Evolutionary conservation across 2,329 filamentous ascomycete genomes (phyloP).

Genomic region (Nannizziopsis arthrosporioides): DNA sequence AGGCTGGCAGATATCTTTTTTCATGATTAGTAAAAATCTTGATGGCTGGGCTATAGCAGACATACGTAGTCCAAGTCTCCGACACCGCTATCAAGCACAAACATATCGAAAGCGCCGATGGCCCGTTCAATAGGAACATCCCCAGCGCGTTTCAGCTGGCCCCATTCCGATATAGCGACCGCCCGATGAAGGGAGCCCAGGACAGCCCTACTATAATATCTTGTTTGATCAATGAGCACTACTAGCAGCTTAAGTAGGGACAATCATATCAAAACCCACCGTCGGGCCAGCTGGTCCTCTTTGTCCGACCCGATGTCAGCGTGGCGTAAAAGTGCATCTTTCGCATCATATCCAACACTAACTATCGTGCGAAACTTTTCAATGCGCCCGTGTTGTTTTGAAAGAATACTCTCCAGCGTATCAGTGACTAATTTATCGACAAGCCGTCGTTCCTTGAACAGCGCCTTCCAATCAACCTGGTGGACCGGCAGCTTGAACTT

Average conservation of each 20-base stretch:
- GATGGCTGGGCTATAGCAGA: background rate
- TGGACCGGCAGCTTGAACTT: slow-evolving; percentile 45
- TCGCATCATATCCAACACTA: slow-evolving; percentile 69
- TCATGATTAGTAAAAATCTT: background rate
- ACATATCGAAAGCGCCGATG: slow-evolving; percentile 78
- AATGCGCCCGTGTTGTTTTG: slow-evolving; percentile 58
- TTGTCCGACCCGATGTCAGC: slow-evolving; percentile 46
- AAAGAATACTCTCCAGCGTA: slow-evolving; percentile 57
- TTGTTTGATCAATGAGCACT: slow-evolving; percentile 23
- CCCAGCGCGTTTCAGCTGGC: slow-evolving; percentile 41
- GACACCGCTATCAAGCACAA: slow-evolving; percentile 60
- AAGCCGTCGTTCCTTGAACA: slow-evolving; percentile 49
- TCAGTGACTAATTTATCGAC: slow-evolving; percentile 43
- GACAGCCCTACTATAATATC: slow-evolving; percentile 63
- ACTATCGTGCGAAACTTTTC: slow-evolving; percentile 60
- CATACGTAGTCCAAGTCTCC: slow-evolving; percentile 64
- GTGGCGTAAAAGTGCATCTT: slow-evolving; percentile 66
- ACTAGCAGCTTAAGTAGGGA: slow-evolving; percentile 14
- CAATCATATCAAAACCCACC: slow-evolving; percentile 5
- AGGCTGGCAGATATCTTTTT: slow-evolving; percentile 55
- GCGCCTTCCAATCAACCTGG: slow-evolving; percentile 59
- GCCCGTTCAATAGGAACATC: slow-evolving; percentile 57
- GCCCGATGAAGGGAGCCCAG: slow-evolving; percentile 71
- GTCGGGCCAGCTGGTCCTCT: slow-evolving; percentile 61
- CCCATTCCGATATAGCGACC: slow-evolving; percentile 69